Evolutionary conservation across 2,329 filamentous ascomycete genomes (phyloP).

Genomic region (Colletotrichum liriopes): DNA sequence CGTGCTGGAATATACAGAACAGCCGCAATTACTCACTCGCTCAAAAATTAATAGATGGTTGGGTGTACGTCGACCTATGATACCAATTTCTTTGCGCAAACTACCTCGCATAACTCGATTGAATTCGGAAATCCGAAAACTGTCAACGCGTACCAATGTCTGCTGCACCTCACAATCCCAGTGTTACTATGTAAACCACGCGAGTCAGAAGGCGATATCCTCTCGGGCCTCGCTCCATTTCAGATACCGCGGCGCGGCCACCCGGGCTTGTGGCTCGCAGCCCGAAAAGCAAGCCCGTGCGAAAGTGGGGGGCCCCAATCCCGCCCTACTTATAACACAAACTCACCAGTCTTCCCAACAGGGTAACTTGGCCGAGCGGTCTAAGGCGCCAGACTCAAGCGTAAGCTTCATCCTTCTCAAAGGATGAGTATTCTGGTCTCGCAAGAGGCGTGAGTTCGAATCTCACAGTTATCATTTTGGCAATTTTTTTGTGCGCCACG

Average conservation of each 20-base stretch:
- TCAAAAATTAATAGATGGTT: not conserved
- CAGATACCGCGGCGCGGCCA: not conserved
- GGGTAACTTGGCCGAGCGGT: conserved; percentile 30
- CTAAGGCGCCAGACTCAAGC: conserved; percentile 31
- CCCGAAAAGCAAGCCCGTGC: not conserved
- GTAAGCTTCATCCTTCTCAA: conserved; percentile 7
- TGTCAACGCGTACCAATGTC: not conserved
- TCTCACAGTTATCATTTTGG: conserved; percentile 27
- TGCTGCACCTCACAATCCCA: not conserved
- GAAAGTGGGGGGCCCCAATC: not conserved
- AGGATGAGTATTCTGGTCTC: conserved; percentile 25
- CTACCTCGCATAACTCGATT: not conserved
- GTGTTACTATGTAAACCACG: not conserved
- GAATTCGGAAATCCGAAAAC: not conserved
- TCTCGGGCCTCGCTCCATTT: not conserved
- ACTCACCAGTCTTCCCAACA: accelerated
- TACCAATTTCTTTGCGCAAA: conserved; percentile 14
- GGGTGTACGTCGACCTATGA: not conserved
- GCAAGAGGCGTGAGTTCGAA: conserved; percentile 31
- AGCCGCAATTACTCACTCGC: not conserved
- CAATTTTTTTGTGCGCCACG: not conserved
- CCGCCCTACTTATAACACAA: not conserved
- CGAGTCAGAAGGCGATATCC: not conserved
- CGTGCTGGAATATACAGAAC: conserved; percentile 15
- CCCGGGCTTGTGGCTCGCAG: too few species aligned